Conservation (phyloP, 768 basidiomycete species). For the Tricholoma bakamatsutake region DNA sequence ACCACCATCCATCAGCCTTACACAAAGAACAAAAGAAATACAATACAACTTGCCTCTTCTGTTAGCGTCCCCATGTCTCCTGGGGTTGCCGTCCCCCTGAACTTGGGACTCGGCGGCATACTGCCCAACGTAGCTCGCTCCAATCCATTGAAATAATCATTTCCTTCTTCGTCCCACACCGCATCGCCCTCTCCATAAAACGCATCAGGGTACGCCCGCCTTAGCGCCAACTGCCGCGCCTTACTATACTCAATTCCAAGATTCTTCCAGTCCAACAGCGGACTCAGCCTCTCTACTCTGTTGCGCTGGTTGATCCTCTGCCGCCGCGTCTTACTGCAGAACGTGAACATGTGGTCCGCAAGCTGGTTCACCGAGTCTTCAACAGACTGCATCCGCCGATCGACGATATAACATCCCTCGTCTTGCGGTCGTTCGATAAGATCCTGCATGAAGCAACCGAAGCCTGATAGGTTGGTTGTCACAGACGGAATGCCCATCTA, state of each 20-base stretch:
- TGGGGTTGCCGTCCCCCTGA: slow-evolving; percentile 84
- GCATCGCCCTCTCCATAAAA: slow-evolving; percentile 62
- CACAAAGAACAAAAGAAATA: not conserved
- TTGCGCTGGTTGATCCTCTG: slow-evolving; percentile 99
- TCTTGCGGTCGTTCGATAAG: slow-evolving; percentile 91
- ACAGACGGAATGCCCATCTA: slow-evolving; percentile 98
- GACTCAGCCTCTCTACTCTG: slow-evolving; percentile 90
- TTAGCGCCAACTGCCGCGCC: slow-evolving; percentile 83
- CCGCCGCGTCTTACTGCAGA: slow-evolving; percentile 80
- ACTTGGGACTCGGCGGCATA: slow-evolving; percentile 83
- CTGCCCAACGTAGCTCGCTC: slow-evolving; percentile 67
- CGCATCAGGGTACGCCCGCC: slow-evolving; percentile 92
- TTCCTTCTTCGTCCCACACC: slow-evolving; percentile 32
- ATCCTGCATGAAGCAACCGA: slow-evolving; percentile 98
- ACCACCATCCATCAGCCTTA: not conserved
- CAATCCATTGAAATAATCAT: slow-evolving; percentile 51
- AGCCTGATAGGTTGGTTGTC: slow-evolving; percentile 96
- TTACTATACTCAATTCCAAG: slow-evolving; percentile 96
- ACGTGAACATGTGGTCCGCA: slow-evolving; percentile 65
- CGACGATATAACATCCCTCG: slow-evolving; percentile 96
- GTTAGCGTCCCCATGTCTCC: slow-evolving; percentile 90
- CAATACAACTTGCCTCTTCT: slow-evolving; percentile 53
- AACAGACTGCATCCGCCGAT: slow-evolving; percentile 81
- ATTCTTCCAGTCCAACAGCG: slow-evolving; percentile 97
- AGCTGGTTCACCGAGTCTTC: slow-evolving; percentile 91